Conservation (phyloP, 1,284 basidiomycete species). For the Marasmius fiardii region DNA sequence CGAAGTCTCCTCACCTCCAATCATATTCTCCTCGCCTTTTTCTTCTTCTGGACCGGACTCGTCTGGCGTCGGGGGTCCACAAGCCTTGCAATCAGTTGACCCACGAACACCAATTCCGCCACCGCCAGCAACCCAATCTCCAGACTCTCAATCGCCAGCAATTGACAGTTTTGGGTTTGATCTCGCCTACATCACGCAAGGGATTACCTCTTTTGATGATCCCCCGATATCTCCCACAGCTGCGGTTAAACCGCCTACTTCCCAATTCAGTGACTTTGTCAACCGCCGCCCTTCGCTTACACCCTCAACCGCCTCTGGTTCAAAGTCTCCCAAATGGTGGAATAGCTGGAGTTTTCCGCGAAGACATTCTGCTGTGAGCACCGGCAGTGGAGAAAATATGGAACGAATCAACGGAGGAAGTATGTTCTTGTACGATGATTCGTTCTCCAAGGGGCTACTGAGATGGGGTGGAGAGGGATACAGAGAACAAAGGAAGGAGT, state of each 20-base stretch:
- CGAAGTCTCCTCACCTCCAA: neutral
- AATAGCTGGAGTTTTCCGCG: neutral
- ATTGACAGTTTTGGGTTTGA: constrained; percentile 7
- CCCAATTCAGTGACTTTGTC: neutral
- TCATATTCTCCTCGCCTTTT: constrained; percentile 6
- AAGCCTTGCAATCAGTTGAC: neutral
- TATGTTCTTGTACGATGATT: constrained; percentile 44
- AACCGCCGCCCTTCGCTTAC: neutral
- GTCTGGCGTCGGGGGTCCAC: neutral
- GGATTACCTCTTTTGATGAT: constrained; percentile 5
- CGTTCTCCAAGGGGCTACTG: constrained; percentile 52
- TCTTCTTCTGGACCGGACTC: neutral
- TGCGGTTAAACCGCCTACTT: constrained; percentile 1
- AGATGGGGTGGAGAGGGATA: constrained; percentile 46
- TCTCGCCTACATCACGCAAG: constrained; percentile 10
- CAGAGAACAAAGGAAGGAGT: constrained; percentile 36
- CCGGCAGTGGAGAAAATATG: constrained; percentile 8
- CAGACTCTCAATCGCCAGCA: neutral
- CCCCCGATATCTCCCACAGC: constrained; percentile 1
- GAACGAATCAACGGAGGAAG: constrained; percentile 20
- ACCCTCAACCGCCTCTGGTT: neutral
- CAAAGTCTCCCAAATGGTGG: neutral
- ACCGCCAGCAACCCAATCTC: neutral
- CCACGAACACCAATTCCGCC: neutral
- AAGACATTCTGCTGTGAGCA: constrained; percentile 10